Conservation (phyloP, 2,329 filamentous ascomycete genomes). For the Whalleya microplaca region DNA sequence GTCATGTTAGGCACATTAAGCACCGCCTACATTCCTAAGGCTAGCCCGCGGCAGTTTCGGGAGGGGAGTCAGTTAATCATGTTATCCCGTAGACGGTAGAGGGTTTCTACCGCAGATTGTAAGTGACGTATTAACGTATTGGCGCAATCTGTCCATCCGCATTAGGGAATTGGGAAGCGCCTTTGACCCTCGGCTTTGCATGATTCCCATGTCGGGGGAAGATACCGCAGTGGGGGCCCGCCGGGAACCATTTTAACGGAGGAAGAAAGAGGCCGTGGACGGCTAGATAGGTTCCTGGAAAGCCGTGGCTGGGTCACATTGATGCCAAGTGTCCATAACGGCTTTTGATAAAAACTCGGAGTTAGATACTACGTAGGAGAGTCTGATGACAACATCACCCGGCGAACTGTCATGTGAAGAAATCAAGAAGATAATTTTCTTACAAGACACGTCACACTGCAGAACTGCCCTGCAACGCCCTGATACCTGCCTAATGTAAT, state of each 20-base stretch:
- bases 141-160: not conserved
- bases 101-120: not conserved
- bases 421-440: not conserved
- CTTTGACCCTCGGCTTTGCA: not conserved
- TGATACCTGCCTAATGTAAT: not conserved
- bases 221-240: not conserved
- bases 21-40: not conserved
- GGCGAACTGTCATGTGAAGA: not conserved
- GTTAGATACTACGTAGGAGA: no score
- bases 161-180: not conserved
- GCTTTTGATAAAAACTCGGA: not conserved
- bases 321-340: not conserved
- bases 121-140: no score
- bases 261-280: not conserved
- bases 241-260: not conserved
- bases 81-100: not conserved
- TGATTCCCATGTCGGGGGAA: not conserved
- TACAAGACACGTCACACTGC: not conserved
- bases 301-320: not conserved
- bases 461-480: no score
- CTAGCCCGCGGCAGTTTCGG: not conserved
- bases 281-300: not conserved
- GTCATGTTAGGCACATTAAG: not conserved
- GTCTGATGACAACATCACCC: not conserved
- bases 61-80: not conserved